Conservation (phyloP, 805 yeast genomes). For the Tetrapisispora pingtungensis region DNA sequence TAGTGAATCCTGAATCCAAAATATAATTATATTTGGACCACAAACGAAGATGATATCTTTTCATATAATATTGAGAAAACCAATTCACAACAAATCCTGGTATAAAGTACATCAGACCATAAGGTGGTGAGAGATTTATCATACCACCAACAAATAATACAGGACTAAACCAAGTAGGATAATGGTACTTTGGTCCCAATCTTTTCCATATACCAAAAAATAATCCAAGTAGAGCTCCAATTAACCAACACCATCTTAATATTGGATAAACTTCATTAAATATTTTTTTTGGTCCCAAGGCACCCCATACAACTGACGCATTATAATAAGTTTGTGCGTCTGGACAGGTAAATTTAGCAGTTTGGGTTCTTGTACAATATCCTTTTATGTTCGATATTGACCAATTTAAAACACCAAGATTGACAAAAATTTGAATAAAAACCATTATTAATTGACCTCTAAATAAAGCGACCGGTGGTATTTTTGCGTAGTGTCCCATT, state of each 20-base stretch:
- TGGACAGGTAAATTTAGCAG: conserved; percentile 34
- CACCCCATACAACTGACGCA: conserved; percentile 47
- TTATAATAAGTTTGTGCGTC: conserved; percentile 36
- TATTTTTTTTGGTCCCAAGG: conserved; percentile 45
- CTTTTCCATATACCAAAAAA: conserved; percentile 25
- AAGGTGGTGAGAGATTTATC: conserved; percentile 40
- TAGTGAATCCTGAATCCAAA: conserved; percentile 44
- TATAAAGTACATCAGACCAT: conserved; percentile 32
- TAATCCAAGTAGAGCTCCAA: conserved; percentile 36
- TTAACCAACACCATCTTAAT: conserved; percentile 53
- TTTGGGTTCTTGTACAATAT: conserved; percentile 30
- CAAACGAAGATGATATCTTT: conserved; percentile 42
- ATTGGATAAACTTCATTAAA: conserved; percentile 51
- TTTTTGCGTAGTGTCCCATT: conserved; percentile 46
- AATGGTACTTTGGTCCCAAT: conserved; percentile 16
- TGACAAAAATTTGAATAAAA: conserved; percentile 24
- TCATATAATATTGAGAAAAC: conserved; percentile 41
- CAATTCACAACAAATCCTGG: conserved; percentile 26
- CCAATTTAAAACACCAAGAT: conserved; percentile 31
- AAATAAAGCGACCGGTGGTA: conserved; percentile 52
- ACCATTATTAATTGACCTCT: conserved; percentile 34
- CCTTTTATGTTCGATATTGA: conserved; percentile 26
- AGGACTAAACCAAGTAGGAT: conserved; percentile 36
- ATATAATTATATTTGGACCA: conserved; percentile 44
- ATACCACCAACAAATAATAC: conserved; percentile 44